Conservation (phyloP, 352 stramenopile species). For the Pythium plurisporium region DNA sequence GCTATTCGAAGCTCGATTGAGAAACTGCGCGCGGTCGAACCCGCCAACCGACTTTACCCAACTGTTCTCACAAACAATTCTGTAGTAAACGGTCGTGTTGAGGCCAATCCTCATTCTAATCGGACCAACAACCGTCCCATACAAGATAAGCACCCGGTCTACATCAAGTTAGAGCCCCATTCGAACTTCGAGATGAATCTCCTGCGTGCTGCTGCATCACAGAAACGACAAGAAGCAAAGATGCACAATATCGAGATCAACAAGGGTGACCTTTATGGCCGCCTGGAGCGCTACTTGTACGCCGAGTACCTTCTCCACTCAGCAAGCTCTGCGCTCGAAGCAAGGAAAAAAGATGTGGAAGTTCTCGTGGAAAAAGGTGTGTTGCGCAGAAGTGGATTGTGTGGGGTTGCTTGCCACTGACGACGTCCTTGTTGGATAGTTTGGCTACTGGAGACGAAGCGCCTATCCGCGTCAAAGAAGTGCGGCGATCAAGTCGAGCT, state of each 20-base stretch:
- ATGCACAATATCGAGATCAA: conserved; percentile 82
- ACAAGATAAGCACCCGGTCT: conserved; percentile 43
- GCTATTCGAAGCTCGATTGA: conserved; percentile 16
- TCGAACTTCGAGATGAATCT: conserved; percentile 84
- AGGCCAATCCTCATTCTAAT: not conserved
- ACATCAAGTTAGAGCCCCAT: conserved; percentile 76
- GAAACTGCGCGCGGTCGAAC: conserved; percentile 6
- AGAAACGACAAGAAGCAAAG: conserved; percentile 80
- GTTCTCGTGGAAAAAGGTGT: conserved; percentile 67
- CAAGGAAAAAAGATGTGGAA: conserved; percentile 66
- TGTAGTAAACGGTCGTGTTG: not conserved
- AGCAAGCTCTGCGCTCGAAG: conserved; percentile 45
- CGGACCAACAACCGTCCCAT: not conserved
- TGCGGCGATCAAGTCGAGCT: conserved; percentile 33
- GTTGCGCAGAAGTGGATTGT: not conserved
- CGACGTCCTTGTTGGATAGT: conserved; percentile 9
- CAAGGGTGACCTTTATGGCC: conserved; percentile 72
- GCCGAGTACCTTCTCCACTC: conserved; percentile 77
- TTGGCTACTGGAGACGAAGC: conserved; percentile 27
- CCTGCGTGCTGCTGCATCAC: conserved; percentile 61
- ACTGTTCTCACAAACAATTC: conserved; percentile 2
- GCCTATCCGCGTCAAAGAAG: conserved; percentile 24
- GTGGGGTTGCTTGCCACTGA: not conserved
- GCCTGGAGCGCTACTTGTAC: conserved; percentile 72
- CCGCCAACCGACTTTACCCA: conserved; percentile 19